These are phyloP conservation scores for Hypomyces perniciosus DNA, from an alignment of 2,329 filamentous ascomycete genomes.

Conservation along the genomic window DNA sequence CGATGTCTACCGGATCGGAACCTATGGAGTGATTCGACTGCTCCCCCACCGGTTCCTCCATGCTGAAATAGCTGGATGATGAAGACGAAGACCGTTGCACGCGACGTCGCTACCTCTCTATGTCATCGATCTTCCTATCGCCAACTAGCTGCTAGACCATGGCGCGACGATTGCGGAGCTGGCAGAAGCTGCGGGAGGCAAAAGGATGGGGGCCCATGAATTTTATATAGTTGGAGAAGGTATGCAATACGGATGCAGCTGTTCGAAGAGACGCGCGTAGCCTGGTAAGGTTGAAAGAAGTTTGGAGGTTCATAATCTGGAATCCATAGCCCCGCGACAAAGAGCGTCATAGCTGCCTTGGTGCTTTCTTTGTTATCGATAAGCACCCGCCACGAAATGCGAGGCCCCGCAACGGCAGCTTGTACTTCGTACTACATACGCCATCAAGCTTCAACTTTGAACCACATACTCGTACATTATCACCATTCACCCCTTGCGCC, in stretches of 20 bases:
- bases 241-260: not conserved
- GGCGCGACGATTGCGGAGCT: conserved; percentile 17
- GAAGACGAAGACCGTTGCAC: conserved; percentile 14
- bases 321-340: not conserved
- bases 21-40: conserved; percentile 27
- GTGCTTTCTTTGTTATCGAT: conserved; percentile 2
- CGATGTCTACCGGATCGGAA: conserved; percentile 40
- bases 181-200: not conserved
- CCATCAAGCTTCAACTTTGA: not conserved
- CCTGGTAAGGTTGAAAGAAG: not conserved
- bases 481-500: too few relatives aligned
- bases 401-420: not conserved
- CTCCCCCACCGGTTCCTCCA: conserved; percentile 23
- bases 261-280: not conserved
- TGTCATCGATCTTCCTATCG: conserved; percentile 17
- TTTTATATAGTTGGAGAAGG: not conserved
- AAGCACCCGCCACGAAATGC: not conserved
- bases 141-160: conserved; percentile 29
- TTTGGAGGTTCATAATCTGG: too few relatives aligned
- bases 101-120: conserved; percentile 20
- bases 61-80: conserved; percentile 13
- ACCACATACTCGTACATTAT: too few relatives aligned
- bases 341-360: not conserved
- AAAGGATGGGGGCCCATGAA: conserved; percentile 2
- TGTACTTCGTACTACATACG: conserved; percentile 5